phyloP scores from a whole-genome alignment of 768 basidiomycete species.

The Mycena filopes region DNA sequence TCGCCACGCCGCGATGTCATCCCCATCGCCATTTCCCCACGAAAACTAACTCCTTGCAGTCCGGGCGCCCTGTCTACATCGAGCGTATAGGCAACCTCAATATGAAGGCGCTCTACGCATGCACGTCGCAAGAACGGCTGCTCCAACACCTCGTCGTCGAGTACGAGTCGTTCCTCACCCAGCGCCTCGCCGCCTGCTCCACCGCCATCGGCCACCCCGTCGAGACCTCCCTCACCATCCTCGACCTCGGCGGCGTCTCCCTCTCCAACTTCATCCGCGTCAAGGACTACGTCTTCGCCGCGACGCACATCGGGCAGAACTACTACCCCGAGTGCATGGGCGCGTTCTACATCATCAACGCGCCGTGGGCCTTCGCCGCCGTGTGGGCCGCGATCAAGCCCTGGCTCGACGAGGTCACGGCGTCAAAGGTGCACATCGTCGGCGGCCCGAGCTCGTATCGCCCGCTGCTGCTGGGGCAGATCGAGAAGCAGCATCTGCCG shows the following conservation, averaged over 20 bases:
- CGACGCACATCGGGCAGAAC: constrained; percentile 87
- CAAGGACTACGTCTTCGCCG: constrained; percentile 88
- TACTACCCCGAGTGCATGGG: constrained; percentile 94
- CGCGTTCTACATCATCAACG: constrained; percentile 99
- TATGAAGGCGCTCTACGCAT: constrained; percentile 80
- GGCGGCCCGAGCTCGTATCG: constrained; percentile 66
- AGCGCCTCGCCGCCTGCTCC: constrained; percentile 86
- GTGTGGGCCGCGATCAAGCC: constrained; percentile 92
- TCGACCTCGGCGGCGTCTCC: constrained; percentile 82
- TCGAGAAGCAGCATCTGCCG: constrained; percentile 84
- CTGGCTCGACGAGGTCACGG: constrained; percentile 96
- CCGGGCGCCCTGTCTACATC: constrained; percentile 95
- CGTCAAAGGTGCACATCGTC: constrained; percentile 92
- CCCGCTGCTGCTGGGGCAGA: constrained; percentile 81
- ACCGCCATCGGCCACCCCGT: constrained; percentile 81
- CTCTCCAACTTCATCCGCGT: constrained; percentile 88
- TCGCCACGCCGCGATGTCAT: neutral
- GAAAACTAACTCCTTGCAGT: constrained; percentile 55
- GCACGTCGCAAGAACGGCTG: constrained; percentile 89
- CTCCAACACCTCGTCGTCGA: constrained; percentile 90
- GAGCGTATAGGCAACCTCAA: constrained; percentile 93
- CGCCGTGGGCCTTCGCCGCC: constrained; percentile 90
- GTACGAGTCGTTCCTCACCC: constrained; percentile 88
- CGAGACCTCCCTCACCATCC: constrained; percentile 97
- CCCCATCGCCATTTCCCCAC: neutral